phyloP scores from a whole-genome alignment of 768 basidiomycete genomes.

The Mycena galopus region DNA sequence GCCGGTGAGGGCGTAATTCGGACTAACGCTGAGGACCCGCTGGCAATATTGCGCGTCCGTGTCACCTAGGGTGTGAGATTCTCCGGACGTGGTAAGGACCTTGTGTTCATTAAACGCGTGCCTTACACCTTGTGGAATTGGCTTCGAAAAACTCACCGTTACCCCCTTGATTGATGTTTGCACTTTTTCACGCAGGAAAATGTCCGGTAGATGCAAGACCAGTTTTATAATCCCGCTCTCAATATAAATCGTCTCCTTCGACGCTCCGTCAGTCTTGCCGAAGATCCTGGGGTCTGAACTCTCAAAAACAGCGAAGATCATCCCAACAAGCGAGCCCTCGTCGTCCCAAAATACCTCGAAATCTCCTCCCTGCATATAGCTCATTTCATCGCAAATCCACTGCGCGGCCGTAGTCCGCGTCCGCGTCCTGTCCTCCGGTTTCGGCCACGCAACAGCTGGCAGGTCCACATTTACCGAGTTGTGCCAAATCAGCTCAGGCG shows the following conservation, averaged over 20 bases:
- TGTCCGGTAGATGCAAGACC: constrained; percentile 1
- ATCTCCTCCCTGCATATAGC: not conserved
- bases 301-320: not conserved
- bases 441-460: constrained; percentile 5
- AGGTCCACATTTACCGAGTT: constrained; percentile 5
- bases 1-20: not conserved
- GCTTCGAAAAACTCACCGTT: not conserved
- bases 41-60: not conserved
- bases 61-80: not conserved
- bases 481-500: not conserved
- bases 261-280: not conserved
- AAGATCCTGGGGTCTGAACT: not conserved
- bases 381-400: not conserved
- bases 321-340: not conserved
- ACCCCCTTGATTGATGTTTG: constrained; percentile 7
- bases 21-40: not conserved
- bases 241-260: not conserved
- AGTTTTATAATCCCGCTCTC: not conserved
- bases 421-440: not conserved
- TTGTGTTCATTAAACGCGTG: not conserved
- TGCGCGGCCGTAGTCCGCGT: not conserved
- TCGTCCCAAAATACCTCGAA: not conserved
- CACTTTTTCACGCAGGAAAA: constrained; percentile 2
- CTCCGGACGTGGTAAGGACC: not conserved
- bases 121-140: not conserved